Evolutionary conservation across 2,329 filamentous ascomycete species (phyloP).

Genomic region (Elsinoe fawcettii): DNA sequence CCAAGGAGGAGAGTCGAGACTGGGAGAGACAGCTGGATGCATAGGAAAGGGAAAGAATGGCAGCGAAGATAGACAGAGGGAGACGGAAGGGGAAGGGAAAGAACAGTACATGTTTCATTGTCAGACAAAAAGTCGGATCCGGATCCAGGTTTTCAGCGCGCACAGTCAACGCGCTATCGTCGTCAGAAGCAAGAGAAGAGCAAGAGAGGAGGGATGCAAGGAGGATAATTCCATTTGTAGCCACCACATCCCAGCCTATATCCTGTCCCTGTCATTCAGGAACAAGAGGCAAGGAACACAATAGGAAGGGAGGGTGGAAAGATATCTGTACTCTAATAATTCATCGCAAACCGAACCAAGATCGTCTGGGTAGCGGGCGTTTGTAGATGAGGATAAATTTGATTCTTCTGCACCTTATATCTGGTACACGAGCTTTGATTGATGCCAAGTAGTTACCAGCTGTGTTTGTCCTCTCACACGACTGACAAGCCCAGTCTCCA

Average conservation of each 20-base stretch:
- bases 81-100: not conserved
- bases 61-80: no score
- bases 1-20: no score
- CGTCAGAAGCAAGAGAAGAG: no score
- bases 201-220: no score
- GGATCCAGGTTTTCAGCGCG: not conserved
- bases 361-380: not conserved
- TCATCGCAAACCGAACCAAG: not conserved
- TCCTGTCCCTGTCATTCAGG: not conserved
- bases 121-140: not conserved
- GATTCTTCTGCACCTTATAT: not conserved
- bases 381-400: not conserved
- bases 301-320: not conserved
- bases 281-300: not conserved
- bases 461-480: not conserved
- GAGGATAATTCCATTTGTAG: not conserved
- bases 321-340: constrained; percentile 5
- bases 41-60: not conserved
- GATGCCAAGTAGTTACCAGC: not conserved
- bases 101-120: not conserved
- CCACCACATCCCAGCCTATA: not conserved
- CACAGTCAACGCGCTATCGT: no score
- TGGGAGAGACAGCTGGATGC: no score
- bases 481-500: no score
- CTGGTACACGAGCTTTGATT: not conserved